Base-by-base conservation (phyloP, 2,329 filamentous ascomycete species). In the Aspergillus puulaauensis region DNA sequence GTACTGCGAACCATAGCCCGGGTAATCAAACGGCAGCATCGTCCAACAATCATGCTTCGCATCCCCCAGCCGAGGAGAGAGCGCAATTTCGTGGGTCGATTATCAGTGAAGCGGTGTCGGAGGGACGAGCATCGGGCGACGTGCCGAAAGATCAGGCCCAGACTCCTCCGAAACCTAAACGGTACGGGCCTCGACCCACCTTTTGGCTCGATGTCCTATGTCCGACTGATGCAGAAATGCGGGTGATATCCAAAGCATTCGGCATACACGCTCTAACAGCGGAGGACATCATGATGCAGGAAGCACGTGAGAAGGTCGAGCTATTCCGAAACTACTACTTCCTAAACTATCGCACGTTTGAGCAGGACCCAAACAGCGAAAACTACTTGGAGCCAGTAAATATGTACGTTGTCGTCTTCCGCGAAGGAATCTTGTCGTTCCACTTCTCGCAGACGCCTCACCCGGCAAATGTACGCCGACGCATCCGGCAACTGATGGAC, bases 311-410 rank as follows among this genome's bases (percentile, higher is more conserved):
- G 71, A 99, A 99, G 77, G 95, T 99, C 0, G 95, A 99, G 73
- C 82, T 99, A 1, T 99, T 99, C 80, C 88, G 91, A 35, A 90
- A 96, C 72, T 99, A 99, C 78, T 99, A 99, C 75, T 97, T 99
- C 69, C 91, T 99, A 77, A 98, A 96, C 73, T 99, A 99, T 74
- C 90, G 95, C 15, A 96, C 92, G 0, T 99, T 99, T 70, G 95
- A 99, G 72, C 95, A 98, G 73, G 95, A 99, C 70, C 86, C 87
- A 60, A 89, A 88, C 66, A 96, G 88, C 71, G 90, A 95, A 57
- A 88, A 96, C 70, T 96, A 96, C 72, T 83, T 99, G 46, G 91
- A 98, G 67, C 93, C 95, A 0, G 90, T 99, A 69, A 96, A 98
- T 75, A 91, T 99, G 84, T 99, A 98, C 69, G 90, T 97, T 37